Evolutionary conservation across 78 protist species (phyloP).

Genomic region (Dictyostelium capitatum): DNA sequence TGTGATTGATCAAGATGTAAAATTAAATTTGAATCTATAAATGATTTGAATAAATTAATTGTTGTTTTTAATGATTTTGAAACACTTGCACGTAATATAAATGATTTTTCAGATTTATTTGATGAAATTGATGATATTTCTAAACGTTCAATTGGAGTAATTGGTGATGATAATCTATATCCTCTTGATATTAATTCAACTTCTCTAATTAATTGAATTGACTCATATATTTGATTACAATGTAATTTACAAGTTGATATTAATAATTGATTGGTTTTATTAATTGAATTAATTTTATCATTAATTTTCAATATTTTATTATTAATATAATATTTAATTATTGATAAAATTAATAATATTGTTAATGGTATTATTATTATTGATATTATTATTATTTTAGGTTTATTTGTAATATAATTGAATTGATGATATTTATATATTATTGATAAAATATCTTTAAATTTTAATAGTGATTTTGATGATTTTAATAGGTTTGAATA

Average conservation of each 20-base stretch:
- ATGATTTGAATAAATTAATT: not conserved
- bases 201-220: slow-evolving; percentile 42
- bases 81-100: slow-evolving; percentile 17
- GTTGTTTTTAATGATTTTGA: slow-evolving; percentile 17
- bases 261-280: not conserved
- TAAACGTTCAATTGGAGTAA: slow-evolving; percentile 40
- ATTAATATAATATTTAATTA: not conserved
- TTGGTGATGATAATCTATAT: slow-evolving; percentile 60
- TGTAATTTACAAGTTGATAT: not conserved
- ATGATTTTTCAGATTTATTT: slow-evolving; percentile 35
- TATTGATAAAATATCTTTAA: not conserved
- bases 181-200: slow-evolving; percentile 69
- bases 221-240: not conserved
- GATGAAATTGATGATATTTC: not conserved
- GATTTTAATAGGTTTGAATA: too few relatives aligned
- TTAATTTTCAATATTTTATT: not conserved
- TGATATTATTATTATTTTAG: not conserved
- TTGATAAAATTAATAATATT: not conserved
- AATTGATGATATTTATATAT: not conserved
- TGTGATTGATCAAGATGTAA: not conserved
- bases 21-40: not conserved
- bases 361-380: not conserved
- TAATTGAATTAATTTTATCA: not conserved
- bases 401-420: not conserved
- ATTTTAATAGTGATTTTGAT: too few relatives aligned